Conservation (phyloP, 345 rosid genomes). For the Stellera chamaejasme region DNA sequence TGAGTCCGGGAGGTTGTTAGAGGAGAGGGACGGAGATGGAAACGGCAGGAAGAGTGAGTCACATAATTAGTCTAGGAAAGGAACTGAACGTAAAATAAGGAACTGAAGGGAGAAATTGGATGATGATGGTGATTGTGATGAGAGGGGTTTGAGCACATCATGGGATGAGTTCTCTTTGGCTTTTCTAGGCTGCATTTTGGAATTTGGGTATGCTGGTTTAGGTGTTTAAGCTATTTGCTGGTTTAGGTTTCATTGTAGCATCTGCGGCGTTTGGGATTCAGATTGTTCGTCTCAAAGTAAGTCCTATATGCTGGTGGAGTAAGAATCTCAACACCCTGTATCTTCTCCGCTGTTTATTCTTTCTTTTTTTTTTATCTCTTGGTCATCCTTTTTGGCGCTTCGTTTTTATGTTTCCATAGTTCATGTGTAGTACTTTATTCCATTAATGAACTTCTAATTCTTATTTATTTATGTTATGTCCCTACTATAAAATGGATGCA, state of each 20-base stretch:
- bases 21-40: conserved; percentile 64
- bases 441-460: conserved; percentile 18
- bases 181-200: conserved; percentile 19
- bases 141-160: conserved; percentile 6
- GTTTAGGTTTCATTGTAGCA: conserved; percentile 15
- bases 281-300: conserved; percentile 10
- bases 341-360: conserved; percentile 8
- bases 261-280: conserved; percentile 21
- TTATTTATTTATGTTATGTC: conserved; percentile 7
- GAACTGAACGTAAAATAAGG: conserved; percentile 16
- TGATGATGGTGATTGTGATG: conserved; percentile 11
- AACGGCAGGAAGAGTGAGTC: conserved; percentile 48
- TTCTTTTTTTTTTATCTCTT: conserved; percentile 5
- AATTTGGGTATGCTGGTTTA: conserved; percentile 13
- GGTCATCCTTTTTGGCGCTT: background rate
- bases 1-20: conserved; percentile 80
- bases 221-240: conserved; percentile 13
- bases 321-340: conserved; percentile 26
- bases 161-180: conserved; percentile 14
- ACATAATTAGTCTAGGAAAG: conserved; percentile 29
- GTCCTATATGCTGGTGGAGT: conserved; percentile 20
- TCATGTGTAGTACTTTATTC: conserved; percentile 20
- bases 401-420: conserved; percentile 7
- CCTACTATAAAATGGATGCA: too few relatives aligned
- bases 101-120: conserved; percentile 14